phyloP scores from a whole-genome alignment of 2,329 filamentous ascomycete genomes.

The Pseudocercospora musae region DNA sequence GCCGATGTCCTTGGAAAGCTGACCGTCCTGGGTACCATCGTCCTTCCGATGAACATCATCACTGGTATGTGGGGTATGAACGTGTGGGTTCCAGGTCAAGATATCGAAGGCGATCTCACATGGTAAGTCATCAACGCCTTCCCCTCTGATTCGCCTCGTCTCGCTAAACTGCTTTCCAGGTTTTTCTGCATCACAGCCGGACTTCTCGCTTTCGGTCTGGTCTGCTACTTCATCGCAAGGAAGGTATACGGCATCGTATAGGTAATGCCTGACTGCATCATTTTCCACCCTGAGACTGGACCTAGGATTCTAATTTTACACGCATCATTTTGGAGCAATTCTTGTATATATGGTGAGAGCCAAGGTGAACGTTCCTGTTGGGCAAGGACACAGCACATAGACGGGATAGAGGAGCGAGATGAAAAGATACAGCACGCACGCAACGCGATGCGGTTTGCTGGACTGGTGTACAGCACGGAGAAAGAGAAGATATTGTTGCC shows the following conservation, averaged over 20 bases:
- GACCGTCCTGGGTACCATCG: slow-evolving; percentile 93
- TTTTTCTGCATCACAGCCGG: slow-evolving; percentile 64
- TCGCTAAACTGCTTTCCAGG: slow-evolving; percentile 31
- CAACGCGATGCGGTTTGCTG: neutral
- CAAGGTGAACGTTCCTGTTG: neutral
- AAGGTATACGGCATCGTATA: slow-evolving; percentile 76
- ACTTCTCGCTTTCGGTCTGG: slow-evolving; percentile 72
- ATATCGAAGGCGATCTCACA: slow-evolving; percentile 50
- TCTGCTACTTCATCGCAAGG: slow-evolving; percentile 79
- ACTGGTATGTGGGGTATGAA: slow-evolving; percentile 99
- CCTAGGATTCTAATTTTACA: neutral
- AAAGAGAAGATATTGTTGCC: neutral
- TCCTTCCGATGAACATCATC: slow-evolving; percentile 98
- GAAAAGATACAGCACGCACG: neutral
- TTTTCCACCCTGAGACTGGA: neutral
- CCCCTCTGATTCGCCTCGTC: slow-evolving; percentile 60
- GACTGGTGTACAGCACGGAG: neutral
- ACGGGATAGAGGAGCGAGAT: neutral
- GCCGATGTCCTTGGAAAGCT: slow-evolving; percentile 92
- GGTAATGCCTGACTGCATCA: neutral
- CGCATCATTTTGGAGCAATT: neutral
- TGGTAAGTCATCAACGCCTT: slow-evolving; percentile 59
- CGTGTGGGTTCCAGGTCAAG: slow-evolving; percentile 77
- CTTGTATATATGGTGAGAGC: neutral
- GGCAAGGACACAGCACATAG: neutral